Conservation (phyloP, 2,329 filamentous ascomycete genomes). For the Beauveria pseudobassiana region DNA sequence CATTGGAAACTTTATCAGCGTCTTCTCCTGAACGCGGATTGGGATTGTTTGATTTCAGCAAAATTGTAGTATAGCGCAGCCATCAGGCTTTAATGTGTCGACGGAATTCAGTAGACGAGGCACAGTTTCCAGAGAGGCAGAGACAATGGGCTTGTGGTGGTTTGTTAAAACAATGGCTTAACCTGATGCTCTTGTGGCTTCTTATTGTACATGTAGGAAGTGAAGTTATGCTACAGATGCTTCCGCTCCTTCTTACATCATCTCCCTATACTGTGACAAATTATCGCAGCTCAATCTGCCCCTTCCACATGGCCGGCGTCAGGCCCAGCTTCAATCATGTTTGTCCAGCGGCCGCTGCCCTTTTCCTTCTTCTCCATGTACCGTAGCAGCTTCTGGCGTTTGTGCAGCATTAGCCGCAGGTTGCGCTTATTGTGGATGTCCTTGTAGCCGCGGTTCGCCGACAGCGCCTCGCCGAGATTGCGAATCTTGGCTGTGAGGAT, state of each 20-base stretch:
- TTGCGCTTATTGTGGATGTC: constrained; percentile 96
- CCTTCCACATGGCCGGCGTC: constrained; percentile 82
- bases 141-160: not conserved
- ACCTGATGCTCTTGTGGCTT: constrained; percentile 16
- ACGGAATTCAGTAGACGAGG: constrained; percentile 15
- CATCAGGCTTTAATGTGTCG: constrained; percentile 30
- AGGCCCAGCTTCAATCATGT: constrained; percentile 80
- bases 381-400: constrained; percentile 76
- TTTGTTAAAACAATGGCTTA: constrained; percentile 7
- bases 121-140: not conserved
- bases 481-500: constrained; percentile 93
- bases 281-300: constrained; percentile 57
- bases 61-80: constrained; percentile 36
- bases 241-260: not conserved
- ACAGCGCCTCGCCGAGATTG: constrained; percentile 64
- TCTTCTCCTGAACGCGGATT: constrained; percentile 52
- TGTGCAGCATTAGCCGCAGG: constrained; percentile 76
- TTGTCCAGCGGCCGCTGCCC: constrained; percentile 82
- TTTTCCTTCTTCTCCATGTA: constrained; percentile 88
- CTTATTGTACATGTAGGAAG: constrained; percentile 44
- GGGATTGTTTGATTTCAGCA: constrained; percentile 20
- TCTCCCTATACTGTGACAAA: constrained; percentile 16
- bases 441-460: constrained; percentile 60
- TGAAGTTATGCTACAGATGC: constrained; percentile 35
- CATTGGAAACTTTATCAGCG: constrained; percentile 97